phyloP scores from a whole-genome alignment of 73 alveolate species.

The Paramecium sonneborni region DNA sequence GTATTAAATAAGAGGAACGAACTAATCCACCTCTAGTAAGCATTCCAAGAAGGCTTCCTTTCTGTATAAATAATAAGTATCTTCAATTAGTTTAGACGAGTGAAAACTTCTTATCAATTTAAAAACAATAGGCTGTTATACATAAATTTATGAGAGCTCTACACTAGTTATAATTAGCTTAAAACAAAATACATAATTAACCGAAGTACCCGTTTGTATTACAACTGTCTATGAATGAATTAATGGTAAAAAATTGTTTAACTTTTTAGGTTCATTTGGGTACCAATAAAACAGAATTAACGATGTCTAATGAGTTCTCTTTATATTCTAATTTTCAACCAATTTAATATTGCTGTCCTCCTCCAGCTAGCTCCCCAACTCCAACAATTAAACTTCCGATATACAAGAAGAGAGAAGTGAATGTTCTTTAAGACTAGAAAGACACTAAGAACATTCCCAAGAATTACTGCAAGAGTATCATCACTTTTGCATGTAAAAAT shows the following conservation, averaged over 20 bases:
- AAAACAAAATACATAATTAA: neutral
- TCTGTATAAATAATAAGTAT: neutral
- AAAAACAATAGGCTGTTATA: neutral
- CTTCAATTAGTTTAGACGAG: neutral
- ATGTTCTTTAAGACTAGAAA: neutral
- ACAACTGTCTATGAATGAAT: neutral
- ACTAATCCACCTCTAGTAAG: neutral
- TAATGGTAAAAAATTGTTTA: neutral
- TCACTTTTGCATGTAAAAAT: slow-evolving; percentile 32
- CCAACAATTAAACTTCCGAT: neutral
- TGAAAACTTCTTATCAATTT: neutral
- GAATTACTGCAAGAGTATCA: slow-evolving; percentile 32
- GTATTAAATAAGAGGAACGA: neutral
- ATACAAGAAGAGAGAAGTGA: slow-evolving; percentile 8
- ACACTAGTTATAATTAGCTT: neutral
- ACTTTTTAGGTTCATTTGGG: neutral
- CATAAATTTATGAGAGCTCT: neutral
- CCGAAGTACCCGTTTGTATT: slow-evolving; percentile 1
- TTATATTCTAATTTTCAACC: neutral
- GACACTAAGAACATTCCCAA: slow-evolving; percentile 46
- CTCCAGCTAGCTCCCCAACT: neutral
- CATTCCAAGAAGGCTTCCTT: neutral
- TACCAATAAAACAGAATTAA: neutral
- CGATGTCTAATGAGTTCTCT: neutral
- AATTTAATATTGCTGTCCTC: neutral